phyloP scores from a whole-genome alignment of 2,329 filamentous ascomycete genomes.

The Zymoseptoria passerinii region DNA sequence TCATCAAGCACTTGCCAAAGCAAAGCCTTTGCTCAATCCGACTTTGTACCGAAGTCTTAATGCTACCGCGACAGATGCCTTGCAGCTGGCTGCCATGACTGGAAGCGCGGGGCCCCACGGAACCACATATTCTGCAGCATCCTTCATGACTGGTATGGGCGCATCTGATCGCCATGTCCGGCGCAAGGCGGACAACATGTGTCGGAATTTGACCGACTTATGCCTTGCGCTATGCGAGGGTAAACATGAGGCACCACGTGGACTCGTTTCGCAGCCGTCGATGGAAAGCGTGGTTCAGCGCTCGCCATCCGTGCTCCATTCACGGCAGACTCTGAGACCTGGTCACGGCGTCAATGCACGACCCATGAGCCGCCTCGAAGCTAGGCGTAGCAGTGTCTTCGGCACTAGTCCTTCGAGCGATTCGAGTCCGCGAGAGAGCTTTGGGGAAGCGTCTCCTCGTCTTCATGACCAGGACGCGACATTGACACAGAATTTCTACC shows the following conservation, averaged over 20 bases:
- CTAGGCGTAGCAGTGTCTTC: slow-evolving; percentile 33
- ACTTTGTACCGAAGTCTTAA: slow-evolving; percentile 75
- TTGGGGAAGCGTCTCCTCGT: slow-evolving; percentile 18
- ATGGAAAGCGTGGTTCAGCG: slow-evolving; percentile 6
- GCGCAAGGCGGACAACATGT: slow-evolving; percentile 86
- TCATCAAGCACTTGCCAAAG: slow-evolving; percentile 71
- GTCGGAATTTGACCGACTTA: slow-evolving; percentile 83
- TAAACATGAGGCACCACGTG: slow-evolving; percentile 22
- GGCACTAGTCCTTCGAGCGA: slow-evolving; percentile 16
- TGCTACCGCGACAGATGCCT: slow-evolving; percentile 69
- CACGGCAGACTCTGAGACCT: slow-evolving; percentile 2
- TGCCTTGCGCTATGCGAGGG: slow-evolving; percentile 63
- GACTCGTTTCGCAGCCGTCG: slow-evolving; percentile 16
- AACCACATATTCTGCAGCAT: slow-evolving; percentile 54
- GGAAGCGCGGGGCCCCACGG: slow-evolving; percentile 59
- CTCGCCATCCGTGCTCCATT: slow-evolving; percentile 8
- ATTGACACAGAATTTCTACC: slow-evolving; percentile 20
- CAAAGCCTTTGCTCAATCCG: slow-evolving; percentile 58
- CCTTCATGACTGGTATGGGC: slow-evolving; percentile 52
- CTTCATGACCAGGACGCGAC: slow-evolving; percentile 20
- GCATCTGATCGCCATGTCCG: slow-evolving; percentile 75
- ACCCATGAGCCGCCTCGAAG: slow-evolving; percentile 37
- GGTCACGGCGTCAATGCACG: slow-evolving; percentile 20
- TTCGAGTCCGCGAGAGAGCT: slow-evolving; percentile 27
- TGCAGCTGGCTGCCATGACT: slow-evolving; percentile 70